Evolutionary conservation across 106 monocot genomes (phyloP).

Genomic region (Gastrodia elata): DNA sequence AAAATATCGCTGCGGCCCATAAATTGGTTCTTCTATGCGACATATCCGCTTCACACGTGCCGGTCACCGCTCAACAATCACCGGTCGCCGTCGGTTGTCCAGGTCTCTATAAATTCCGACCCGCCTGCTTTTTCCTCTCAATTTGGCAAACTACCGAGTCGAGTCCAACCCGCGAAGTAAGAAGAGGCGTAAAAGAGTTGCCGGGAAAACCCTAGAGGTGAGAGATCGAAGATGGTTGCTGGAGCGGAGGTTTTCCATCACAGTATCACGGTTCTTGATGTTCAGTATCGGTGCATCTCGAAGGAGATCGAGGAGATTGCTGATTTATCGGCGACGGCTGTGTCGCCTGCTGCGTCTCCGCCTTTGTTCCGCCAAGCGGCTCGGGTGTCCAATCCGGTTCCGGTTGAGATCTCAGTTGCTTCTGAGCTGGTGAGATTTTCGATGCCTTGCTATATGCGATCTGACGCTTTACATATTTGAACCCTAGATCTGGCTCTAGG

Average conservation of each 20-base stretch:
- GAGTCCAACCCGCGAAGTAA: constrained; percentile 1
- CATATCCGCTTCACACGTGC: neutral
- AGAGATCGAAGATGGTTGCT: constrained; percentile 50
- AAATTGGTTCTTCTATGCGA: neutral
- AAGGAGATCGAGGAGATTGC: constrained; percentile 39
- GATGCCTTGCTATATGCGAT: neutral
- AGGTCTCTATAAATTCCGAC: neutral
- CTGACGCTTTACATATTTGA: neutral
- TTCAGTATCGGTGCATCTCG: constrained; percentile 24
- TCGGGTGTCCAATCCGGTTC: neutral
- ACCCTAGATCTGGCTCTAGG: neutral
- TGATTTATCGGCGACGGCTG: constrained; percentile 12
- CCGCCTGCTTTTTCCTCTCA: neutral
- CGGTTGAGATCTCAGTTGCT: constrained; percentile 12
- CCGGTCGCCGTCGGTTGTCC: constrained; percentile 5
- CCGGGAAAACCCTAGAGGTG: constrained; percentile 1
- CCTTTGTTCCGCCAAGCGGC: constrained; percentile 5
- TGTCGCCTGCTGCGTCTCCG: constrained; percentile 9
- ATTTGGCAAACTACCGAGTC: neutral
- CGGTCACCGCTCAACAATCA: neutral
- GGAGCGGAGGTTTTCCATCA: constrained; percentile 50
- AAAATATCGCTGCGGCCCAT: neutral
- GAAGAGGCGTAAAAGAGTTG: no score
- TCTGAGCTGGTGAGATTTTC: constrained; percentile 42
- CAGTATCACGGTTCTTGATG: constrained; percentile 37